Evolutionary conservation across 2,329 filamentous ascomycete species (phyloP), one percentile per base, ranked within the genome.

Genomic region (Alternaria arborescens): DNA sequence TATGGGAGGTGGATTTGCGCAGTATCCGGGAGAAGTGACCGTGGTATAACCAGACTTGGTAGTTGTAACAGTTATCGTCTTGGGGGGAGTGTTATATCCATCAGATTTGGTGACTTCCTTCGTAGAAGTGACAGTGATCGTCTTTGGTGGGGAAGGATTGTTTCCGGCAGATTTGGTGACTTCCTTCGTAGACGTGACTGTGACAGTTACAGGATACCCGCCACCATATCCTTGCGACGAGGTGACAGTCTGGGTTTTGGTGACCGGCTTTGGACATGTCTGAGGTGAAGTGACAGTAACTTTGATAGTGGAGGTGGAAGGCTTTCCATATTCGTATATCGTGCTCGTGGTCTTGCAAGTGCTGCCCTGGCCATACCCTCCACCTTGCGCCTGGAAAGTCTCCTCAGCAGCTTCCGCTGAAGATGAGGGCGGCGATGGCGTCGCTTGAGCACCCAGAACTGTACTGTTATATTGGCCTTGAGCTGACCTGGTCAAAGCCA

Each of bases 401-500:
- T 55, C 34, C 26, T 40, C 38, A 7, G 32, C 12, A 22, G 43
- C 18, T 38, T 41, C 16, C 4, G 48, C 11, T 4, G 64, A 18
- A 14, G 44, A 14, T 16, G 47, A 20, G 4, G n/a, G 40, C n/a
- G 55, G 30, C 5, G 60, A 52, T 57, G 54, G 28, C 12, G 55
- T 26, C 10, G 52, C 34, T 46, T 55, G 14, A 18, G 41, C 14
- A 38, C 50, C 55, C 16, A 59, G 52, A 16, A 63, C 46, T 28
- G 68, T 68, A 34, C 60, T 32, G 36, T 68, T 71, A 53, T 70
- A 61, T 12, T 59, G 36, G 7, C 51, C 54, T 18, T 8, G 28
- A 58, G 63, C 70, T 38, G 68, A 54, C 42, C 66, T 62, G 46
- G 62, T 64, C 52, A 75, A 53, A 36, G 66, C 74, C 61, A 77